Evolutionary conservation across 2,329 filamentous ascomycete genomes (phyloP), one percentile per base, ranked within the genome.

Genomic region (Ramichloridium luteum): DNA sequence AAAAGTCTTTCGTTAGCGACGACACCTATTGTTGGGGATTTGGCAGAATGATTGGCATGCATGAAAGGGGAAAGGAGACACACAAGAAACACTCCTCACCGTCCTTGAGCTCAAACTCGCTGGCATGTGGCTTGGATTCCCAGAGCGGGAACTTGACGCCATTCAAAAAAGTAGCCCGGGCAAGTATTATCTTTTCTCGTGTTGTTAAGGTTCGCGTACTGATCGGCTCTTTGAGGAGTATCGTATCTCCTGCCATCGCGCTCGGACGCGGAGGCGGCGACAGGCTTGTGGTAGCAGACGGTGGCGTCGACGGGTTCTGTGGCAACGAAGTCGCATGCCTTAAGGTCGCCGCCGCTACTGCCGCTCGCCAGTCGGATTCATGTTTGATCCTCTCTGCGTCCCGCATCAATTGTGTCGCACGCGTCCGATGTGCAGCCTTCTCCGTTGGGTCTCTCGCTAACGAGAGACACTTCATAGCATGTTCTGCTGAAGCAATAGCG

Each of bases 81-180:
- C 67, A 83, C 80, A 59, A 67, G 52, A 78, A 93, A n/a, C 60
- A 53, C 5, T 57, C 54, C 23, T 62, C 60, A n/a, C 62, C 65
- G 3, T 64, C 53, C 4, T 52, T 44, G 16, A 66, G 55, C 17
- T 64, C 55, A 44, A 94, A 93, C 16, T 80, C 72, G 4, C 65
- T 55, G 0, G 68, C 54, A 3, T 56, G 52, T 1, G 82, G 78
- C 16, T 74, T 63, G 2, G 57, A 57, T n/a, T 70, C 70, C 90
- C 90, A 98, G 0, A 81, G 84, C 8, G 80, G 84, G 44, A 93
- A 96, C 13, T 79, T 67, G 48, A 76, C 80, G 1, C 80, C 83
- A 51, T 93, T 83, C 13, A 98, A 66, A 34, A 74, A 78, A 4
- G 86, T 90, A 3, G 78, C 75, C 49, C 77, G 75, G 2, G 81